These are phyloP conservation scores for Spongiforma sp. DNA, from an alignment of 1,284 basidiomycete genomes.

Conservation along the genomic window DNA sequence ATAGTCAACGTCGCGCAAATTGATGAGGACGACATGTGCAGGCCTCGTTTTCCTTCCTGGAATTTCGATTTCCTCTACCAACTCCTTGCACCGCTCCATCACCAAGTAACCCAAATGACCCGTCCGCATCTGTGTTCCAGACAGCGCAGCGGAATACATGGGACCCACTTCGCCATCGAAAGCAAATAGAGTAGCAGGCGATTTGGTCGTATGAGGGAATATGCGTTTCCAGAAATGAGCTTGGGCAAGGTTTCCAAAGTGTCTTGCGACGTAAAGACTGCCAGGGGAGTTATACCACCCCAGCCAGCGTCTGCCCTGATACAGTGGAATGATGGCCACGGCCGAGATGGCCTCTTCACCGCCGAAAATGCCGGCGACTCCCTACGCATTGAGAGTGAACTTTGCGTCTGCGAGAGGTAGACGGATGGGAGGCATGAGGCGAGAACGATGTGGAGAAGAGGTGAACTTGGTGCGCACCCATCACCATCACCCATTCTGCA, in stretches of 20 bases:
- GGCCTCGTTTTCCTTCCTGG: constrained; percentile 23
- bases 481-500: no score
- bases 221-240: constrained; percentile 32
- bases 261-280: constrained; percentile 33
- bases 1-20: constrained; percentile 17
- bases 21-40: constrained; percentile 23
- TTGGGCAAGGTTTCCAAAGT: constrained; percentile 30
- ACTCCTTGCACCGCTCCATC: constrained; percentile 27
- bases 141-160: constrained; percentile 28
- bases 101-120: constrained; percentile 35
- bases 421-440: constrained; percentile 19
- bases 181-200: constrained; percentile 28
- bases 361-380: constrained; percentile 37
- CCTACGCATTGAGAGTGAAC: constrained; percentile 32
- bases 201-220: constrained; percentile 28
- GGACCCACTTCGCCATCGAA: constrained; percentile 36
- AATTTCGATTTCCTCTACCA: neutral
- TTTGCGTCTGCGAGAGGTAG: constrained; percentile 11
- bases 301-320: constrained; percentile 35
- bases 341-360: constrained; percentile 39
- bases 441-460: neutral
- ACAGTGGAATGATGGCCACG: constrained; percentile 34
- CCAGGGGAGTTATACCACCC: constrained; percentile 43
- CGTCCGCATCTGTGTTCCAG: constrained; percentile 33
- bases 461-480: no score